Evolutionary conservation across 202 grass and related monocot species (phyloP).

Genomic region (Saccharum hybrid): DNA sequence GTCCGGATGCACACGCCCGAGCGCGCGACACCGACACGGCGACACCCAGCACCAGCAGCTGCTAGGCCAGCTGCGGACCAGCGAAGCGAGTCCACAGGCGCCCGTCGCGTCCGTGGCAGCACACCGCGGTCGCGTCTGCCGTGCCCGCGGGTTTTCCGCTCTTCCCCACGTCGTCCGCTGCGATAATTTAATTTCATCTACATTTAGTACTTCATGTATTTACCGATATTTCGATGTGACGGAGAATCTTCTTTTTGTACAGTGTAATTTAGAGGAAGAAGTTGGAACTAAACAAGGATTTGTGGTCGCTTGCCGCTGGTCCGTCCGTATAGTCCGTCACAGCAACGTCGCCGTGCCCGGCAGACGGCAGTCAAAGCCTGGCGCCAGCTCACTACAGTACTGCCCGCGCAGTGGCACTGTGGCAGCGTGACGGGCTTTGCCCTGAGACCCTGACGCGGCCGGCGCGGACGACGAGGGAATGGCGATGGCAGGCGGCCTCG

Average conservation of each 20-base stretch:
- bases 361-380: constrained; percentile 42
- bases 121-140: not conserved
- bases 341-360: constrained; percentile 5
- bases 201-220: too few species aligned
- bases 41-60: too few species aligned
- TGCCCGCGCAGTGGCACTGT: not conserved
- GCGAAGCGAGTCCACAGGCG: not conserved
- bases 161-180: constrained; percentile 21
- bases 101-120: constrained; percentile 14
- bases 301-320: not conserved
- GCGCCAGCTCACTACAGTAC: not conserved
- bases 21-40: too few species aligned
- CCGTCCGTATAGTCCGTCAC: not conserved
- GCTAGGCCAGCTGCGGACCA: not conserved
- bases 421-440: constrained; percentile 32
- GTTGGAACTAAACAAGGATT: too few species aligned
- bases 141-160: constrained; percentile 28
- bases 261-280: too few species aligned
- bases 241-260: too few species aligned
- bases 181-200: too few species aligned
- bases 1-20: not conserved
- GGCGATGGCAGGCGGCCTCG: constrained; percentile 7
- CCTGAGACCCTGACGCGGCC: constrained; percentile 2
- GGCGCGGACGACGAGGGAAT: constrained; percentile 47
- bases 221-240: too few species aligned